These are phyloP conservation scores for Dactylis glomerata DNA, from an alignment of 176 grass and related monocot species.

Conservation along the genomic window DNA sequence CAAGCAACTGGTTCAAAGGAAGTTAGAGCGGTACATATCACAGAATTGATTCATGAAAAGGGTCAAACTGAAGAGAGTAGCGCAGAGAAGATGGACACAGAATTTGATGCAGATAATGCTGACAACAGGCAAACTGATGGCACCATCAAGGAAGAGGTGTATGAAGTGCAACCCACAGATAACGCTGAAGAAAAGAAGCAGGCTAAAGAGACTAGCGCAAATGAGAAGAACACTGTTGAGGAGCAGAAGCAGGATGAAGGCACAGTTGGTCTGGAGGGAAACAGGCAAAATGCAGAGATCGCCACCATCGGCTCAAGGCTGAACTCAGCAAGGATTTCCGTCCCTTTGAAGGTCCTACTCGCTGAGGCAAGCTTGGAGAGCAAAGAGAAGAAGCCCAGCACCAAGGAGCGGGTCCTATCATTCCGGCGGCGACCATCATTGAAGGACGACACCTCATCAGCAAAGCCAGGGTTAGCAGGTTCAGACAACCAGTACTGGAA, in stretches of 20 bases:
- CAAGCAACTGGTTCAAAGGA: not conserved
- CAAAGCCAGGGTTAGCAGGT: not conserved
- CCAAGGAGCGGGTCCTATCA: constrained; percentile 32
- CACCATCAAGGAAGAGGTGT: not conserved
- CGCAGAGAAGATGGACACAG: not conserved
- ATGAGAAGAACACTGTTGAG: not conserved
- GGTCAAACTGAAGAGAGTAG: not conserved
- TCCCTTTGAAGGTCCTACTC: constrained; percentile 58
- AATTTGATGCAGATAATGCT: not conserved
- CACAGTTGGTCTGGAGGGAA: constrained; percentile 15
- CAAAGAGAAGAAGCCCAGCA: constrained; percentile 41
- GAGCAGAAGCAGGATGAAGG: constrained; percentile 4
- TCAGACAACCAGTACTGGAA: constrained; percentile 36
- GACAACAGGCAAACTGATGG: not conserved
- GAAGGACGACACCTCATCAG: constrained; percentile 15
- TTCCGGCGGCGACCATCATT: constrained; percentile 5
- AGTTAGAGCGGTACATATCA: not conserved
- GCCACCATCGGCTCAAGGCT: not conserved
- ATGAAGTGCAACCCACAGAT: not conserved
- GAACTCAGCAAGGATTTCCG: constrained; percentile 41
- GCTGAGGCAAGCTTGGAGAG: constrained; percentile 51
- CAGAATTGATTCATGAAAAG: constrained; percentile 17
- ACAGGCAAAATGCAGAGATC: constrained; percentile 29
- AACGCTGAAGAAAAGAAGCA: constrained; percentile 10
- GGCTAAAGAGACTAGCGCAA: not conserved